phyloP scores from a whole-genome alignment of 257 asterid species.

The Solanum acaule region DNA sequence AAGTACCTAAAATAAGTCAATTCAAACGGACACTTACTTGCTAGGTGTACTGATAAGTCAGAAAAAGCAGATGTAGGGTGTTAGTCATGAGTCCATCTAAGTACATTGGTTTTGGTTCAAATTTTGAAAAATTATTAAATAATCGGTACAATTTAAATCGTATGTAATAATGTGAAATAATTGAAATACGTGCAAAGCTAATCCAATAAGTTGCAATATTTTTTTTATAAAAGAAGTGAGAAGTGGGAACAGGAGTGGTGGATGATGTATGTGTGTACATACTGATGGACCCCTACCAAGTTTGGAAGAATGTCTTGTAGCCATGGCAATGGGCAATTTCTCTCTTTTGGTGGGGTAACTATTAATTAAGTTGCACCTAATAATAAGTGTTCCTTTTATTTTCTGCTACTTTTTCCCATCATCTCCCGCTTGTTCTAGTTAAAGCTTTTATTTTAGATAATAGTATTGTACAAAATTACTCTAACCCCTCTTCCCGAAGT shows the following conservation, averaged over 20 bases:
- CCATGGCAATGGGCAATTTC: conserved; percentile 2
- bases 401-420: neutral
- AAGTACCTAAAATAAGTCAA: too few species aligned
- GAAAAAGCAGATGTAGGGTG: neutral
- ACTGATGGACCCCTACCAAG: conserved; percentile 18
- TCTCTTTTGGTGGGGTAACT: conserved; percentile 6
- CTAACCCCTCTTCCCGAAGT: neutral
- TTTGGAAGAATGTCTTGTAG: neutral
- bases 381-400: neutral
- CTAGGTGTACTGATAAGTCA: neutral
- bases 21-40: neutral
- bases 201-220: neutral
- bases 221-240: neutral
- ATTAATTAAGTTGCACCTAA: neutral
- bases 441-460: neutral
- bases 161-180: neutral
- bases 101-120: too few species aligned
- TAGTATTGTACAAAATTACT: neutral
- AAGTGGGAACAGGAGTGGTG: conserved; percentile 21
- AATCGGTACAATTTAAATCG: too few species aligned
- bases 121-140: too few species aligned
- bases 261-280: conserved; percentile 22
- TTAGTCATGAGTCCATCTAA: too few species aligned
- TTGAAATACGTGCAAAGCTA: neutral
- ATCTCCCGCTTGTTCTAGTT: neutral